Evolutionary conservation across 768 basidiomycete species (phyloP).

Genomic region (Pholiota microspora): DNA sequence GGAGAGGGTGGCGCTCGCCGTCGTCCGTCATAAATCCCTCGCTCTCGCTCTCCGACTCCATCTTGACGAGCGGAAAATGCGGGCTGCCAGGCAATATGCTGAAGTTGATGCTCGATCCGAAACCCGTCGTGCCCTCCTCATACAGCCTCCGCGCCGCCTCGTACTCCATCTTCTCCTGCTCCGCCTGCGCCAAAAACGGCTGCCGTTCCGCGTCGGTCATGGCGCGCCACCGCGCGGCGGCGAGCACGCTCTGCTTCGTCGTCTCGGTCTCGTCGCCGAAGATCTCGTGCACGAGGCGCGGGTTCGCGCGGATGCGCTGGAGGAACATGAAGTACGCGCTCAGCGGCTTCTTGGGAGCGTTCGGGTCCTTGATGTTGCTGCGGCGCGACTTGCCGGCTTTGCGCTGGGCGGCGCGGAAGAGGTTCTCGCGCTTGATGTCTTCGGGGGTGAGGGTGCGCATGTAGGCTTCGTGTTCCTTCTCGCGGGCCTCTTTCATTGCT

Average conservation of each 20-base stretch:
- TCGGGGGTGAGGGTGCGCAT: conserved; percentile 89
- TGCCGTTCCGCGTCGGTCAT: conserved; percentile 94
- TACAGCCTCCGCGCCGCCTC: conserved; percentile 83
- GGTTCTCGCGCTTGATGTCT: conserved; percentile 93
- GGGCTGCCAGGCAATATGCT: conserved; percentile 75
- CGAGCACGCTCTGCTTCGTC: conserved; percentile 91
- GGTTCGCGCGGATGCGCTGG: conserved; percentile 83
- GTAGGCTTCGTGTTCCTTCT: conserved; percentile 79
- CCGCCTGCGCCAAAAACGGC: conserved; percentile 92
- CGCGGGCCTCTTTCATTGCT: conserved; percentile 80
- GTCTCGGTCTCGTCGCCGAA: conserved; percentile 93
- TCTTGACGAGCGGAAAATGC: conserved; percentile 56
- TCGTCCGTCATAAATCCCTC: conserved; percentile 60
- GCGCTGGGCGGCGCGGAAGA: conserved; percentile 86
- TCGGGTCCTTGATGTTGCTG: conserved; percentile 95
- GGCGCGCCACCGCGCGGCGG: conserved; percentile 89
- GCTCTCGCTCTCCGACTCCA: conserved; percentile 70
- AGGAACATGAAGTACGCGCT: conserved; percentile 95
- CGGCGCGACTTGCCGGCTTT: conserved; percentile 91
- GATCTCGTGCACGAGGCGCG: conserved; percentile 69
- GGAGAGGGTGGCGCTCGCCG: conserved; percentile 13
- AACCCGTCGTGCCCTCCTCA: conserved; percentile 74
- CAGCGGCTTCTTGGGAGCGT: conserved; percentile 94
- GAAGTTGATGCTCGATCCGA: conserved; percentile 77
- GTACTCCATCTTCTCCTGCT: conserved; percentile 94